These are phyloP conservation scores for Phylloporus scabripes DNA, from an alignment of 768 basidiomycete species.

Conservation along the genomic window DNA sequence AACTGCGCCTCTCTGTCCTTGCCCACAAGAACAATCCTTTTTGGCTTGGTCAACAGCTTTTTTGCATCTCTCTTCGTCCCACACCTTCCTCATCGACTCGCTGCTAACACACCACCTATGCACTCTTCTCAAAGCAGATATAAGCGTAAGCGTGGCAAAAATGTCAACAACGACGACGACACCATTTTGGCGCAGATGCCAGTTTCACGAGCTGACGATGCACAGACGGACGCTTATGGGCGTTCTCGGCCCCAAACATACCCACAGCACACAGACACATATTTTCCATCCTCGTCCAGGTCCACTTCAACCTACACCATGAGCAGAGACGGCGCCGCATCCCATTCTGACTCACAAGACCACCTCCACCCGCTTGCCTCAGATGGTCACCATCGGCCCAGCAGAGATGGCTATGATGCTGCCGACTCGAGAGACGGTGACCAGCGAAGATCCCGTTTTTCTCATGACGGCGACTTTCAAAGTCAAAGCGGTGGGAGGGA, in stretches of 20 bases:
- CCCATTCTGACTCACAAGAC: constrained; percentile 45
- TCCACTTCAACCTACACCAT: constrained; percentile 42
- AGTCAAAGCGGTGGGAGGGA: constrained; percentile 37
- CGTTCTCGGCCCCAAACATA: constrained; percentile 42
- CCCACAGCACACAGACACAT: constrained; percentile 40
- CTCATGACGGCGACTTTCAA: constrained; percentile 39
- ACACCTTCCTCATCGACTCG: constrained; percentile 17
- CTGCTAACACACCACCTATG: constrained; percentile 28
- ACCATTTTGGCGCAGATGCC: constrained; percentile 30
- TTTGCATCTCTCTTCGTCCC: constrained; percentile 9
- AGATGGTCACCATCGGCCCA: constrained; percentile 47
- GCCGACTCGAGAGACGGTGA: constrained; percentile 41
- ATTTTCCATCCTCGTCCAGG: constrained; percentile 40
- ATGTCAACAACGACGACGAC: constrained; percentile 48
- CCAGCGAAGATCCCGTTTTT: constrained; percentile 39
- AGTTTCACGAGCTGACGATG: constrained; percentile 47
- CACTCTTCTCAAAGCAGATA: constrained; percentile 36
- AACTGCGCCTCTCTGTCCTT: constrained; percentile 19
- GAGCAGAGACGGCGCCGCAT: constrained; percentile 48
- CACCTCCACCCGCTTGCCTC: constrained; percentile 34
- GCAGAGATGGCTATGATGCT: constrained; percentile 46
- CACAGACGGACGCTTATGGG: constrained; percentile 48
- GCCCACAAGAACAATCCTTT: constrained; percentile 24
- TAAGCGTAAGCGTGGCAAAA: constrained; percentile 49
- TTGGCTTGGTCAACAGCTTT: constrained; percentile 26